Percentiles rank a stretch among this genome's conserved stretches.
phyloP scores from a whole-genome alignment of 441 rosid species.

The Raphanus hybrid region DNA sequence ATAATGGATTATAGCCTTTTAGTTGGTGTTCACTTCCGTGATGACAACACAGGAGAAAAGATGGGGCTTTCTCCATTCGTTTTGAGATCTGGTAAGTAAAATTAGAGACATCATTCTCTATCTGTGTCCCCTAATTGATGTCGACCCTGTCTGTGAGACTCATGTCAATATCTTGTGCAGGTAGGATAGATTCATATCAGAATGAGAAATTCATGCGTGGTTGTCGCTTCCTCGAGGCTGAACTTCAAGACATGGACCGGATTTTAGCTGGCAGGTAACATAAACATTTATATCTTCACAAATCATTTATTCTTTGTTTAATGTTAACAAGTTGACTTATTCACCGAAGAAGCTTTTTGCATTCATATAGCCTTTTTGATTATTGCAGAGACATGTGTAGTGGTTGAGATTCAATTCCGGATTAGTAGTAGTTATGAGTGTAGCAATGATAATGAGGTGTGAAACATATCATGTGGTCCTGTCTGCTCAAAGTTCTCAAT shows the following conservation, averaged over 20 bases:
- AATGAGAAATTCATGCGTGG: slow-evolving; percentile 91
- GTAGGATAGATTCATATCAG: slow-evolving; percentile 76
- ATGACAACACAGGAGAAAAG: slow-evolving; percentile 52
- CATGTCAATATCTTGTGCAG: slow-evolving; percentile 49
- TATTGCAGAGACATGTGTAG: slow-evolving; percentile 27
- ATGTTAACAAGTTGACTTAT: slow-evolving; percentile 26
- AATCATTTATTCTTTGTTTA: background rate
- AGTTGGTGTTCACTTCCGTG: slow-evolving; percentile 62
- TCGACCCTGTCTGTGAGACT: slow-evolving; percentile 22
- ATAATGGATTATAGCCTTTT: slow-evolving; percentile 65
- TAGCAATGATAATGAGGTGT: slow-evolving; percentile 1
- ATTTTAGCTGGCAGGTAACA: slow-evolving; percentile 82
- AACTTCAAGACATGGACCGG: slow-evolving; percentile 90
- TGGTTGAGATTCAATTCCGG: slow-evolving; percentile 31
- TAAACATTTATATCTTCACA: slow-evolving; percentile 5
- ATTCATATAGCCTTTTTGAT: slow-evolving; percentile 29
- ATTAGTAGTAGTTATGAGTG: background rate
- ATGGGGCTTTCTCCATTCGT: slow-evolving; percentile 56
- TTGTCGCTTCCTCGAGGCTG: slow-evolving; percentile 90
- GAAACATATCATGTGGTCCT: slow-evolving; percentile 31
- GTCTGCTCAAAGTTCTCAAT: slow-evolving; percentile 6
- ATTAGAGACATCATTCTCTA: slow-evolving; percentile 5
- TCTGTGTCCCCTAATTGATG: slow-evolving; percentile 10
- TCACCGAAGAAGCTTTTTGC: slow-evolving; percentile 27
- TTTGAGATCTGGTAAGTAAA: slow-evolving; percentile 47